Evolutionary conservation across 257 asterid species (phyloP).

Genomic region (Nyctanthes arbortristis): DNA sequence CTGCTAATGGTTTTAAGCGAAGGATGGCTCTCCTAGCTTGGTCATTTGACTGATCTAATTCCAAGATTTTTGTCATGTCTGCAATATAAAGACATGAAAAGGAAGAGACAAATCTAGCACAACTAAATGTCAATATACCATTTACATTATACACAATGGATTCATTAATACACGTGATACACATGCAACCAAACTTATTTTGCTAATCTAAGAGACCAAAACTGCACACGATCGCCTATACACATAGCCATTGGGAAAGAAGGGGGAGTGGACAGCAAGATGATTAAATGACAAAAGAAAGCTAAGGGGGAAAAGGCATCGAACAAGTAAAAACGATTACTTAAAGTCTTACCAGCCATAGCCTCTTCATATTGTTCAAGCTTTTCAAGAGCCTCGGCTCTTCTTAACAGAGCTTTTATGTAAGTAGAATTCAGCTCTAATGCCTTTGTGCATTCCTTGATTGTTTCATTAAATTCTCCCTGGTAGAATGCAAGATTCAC

Average conservation of each 20-base stretch:
- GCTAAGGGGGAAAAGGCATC: neutral
- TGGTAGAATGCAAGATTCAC: slow-evolving; percentile 31
- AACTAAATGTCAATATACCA: neutral
- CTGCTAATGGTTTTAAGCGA: slow-evolving; percentile 90
- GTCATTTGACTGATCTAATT: slow-evolving; percentile 72
- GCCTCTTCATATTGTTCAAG: slow-evolving; percentile 88
- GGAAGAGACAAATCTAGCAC: slow-evolving; percentile 11
- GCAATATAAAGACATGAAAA: slow-evolving; percentile 24
- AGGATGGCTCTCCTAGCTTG: slow-evolving; percentile 76
- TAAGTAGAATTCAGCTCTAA: slow-evolving; percentile 78
- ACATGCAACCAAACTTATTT: slow-evolving; percentile 2
- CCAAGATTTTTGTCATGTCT: slow-evolving; percentile 84
- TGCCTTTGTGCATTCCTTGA: slow-evolving; percentile 90
- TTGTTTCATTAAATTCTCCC: slow-evolving; percentile 74
- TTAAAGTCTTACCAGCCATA: slow-evolving; percentile 60
- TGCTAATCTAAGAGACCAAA: neutral
- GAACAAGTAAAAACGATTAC: neutral
- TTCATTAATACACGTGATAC: slow-evolving; percentile 8
- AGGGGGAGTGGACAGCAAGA: neutral
- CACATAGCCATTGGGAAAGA: neutral
- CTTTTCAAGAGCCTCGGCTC: slow-evolving; percentile 91
- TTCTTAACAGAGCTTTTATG: slow-evolving; percentile 74
- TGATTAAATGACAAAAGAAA: slow-evolving; percentile 4
- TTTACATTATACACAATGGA: slow-evolving; percentile 1
- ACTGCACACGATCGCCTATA: neutral